A percentile compares a stretch with the other conserved stretches of the same genome.
Conservation (phyloP, 106 monocot species). For the Acorus calamus region DNA sequence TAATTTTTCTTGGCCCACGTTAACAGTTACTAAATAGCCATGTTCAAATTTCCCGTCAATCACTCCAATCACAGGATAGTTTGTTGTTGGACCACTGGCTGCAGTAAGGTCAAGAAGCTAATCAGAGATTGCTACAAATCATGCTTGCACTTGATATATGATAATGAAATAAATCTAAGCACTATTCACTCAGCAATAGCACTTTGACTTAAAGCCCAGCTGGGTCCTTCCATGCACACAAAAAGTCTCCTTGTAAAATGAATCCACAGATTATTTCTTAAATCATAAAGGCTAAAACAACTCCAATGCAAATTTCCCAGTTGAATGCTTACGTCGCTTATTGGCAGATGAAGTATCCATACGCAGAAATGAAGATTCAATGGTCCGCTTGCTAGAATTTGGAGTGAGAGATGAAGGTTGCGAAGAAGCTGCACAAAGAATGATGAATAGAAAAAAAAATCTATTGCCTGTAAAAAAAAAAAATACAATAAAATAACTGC, state of each 20-base stretch:
- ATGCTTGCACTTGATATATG: no score
- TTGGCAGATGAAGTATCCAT: constrained; percentile 13
- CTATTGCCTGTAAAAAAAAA: not conserved
- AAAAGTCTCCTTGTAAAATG: no score
- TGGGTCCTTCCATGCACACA: no score
- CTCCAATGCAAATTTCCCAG: no score
- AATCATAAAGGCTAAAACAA: no score
- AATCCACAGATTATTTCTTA: no score
- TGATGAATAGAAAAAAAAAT: constrained; percentile 2
- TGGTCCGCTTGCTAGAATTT: constrained; percentile 12
- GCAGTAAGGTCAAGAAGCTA: not conserved
- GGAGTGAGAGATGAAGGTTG: constrained; percentile 7
- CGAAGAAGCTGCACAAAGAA: constrained; percentile 9
- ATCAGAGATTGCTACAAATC: no score
- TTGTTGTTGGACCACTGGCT: constrained; percentile 5
- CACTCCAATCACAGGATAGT: constrained; percentile 40
- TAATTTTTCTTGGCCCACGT: constrained; percentile 33
- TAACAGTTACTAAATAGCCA: constrained; percentile 78
- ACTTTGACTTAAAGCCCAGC: no score
- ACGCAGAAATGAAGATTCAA: constrained; percentile 5
- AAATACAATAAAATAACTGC: not conserved
- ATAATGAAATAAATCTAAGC: no score
- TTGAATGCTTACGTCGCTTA: no score
- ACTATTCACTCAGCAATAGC: no score
- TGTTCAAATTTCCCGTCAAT: constrained; percentile 92